Conservation (phyloP, 2,329 filamentous ascomycete species). For the Neonectria hederae region DNA sequence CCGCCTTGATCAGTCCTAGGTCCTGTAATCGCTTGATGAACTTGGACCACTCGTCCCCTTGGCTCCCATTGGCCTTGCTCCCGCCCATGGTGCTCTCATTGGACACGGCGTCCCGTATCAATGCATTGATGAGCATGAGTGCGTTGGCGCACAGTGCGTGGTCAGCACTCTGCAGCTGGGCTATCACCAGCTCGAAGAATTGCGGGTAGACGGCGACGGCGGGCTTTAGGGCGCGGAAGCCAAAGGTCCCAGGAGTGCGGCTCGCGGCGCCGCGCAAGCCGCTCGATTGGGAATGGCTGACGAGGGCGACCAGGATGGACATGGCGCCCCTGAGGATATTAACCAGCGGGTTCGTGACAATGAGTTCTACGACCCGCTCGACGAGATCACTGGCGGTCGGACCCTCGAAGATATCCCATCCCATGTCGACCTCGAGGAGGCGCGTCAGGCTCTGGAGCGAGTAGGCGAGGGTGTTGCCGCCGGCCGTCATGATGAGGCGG, state of each 20-base stretch:
- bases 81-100: constrained; percentile 66
- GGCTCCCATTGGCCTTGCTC: constrained; percentile 40
- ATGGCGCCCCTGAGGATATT: constrained; percentile 97
- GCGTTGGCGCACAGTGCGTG: constrained; percentile 96
- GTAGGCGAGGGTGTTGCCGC: constrained; percentile 95
- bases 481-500: constrained; percentile 83
- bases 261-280: constrained; percentile 48
- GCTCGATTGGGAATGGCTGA: constrained; percentile 80
- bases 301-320: constrained; percentile 93
- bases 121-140: constrained; percentile 91
- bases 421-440: constrained; percentile 94
- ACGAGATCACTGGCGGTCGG: constrained; percentile 71
- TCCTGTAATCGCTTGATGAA: constrained; percentile 96
- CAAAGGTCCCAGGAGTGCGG: constrained; percentile 71
- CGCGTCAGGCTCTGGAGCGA: constrained; percentile 88
- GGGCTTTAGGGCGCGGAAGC: constrained; percentile 91
- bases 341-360: constrained; percentile 94
- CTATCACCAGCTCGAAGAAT: constrained; percentile 94
- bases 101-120: constrained; percentile 91
- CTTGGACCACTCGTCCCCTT: constrained; percentile 84
- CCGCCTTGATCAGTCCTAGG: constrained; percentile 89
- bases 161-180: constrained; percentile 90
- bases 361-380: constrained; percentile 85
- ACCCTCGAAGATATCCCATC: constrained; percentile 87
- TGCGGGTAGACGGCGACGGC: constrained; percentile 90